phyloP scores from a whole-genome alignment of 2,329 filamentous ascomycete genomes.

The Epichloe bromicola region DNA sequence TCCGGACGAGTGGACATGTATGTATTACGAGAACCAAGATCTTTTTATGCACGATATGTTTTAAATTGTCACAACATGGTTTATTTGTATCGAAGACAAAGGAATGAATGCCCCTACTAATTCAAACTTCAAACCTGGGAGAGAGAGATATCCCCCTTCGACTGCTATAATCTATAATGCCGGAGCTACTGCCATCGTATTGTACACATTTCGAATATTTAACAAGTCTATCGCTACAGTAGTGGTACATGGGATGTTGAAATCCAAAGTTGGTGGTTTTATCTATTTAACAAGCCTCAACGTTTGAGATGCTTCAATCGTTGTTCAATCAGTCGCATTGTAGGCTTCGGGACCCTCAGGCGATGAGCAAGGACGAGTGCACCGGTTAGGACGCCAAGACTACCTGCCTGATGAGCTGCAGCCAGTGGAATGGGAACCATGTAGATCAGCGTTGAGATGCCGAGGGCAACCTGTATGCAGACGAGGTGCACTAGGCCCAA shows the following conservation, averaged over 20 bases:
- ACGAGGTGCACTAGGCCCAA: slow-evolving; percentile 74
- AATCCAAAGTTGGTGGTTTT: background rate
- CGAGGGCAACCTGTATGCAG: slow-evolving; percentile 67
- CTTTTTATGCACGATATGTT: slow-evolving; percentile 1
- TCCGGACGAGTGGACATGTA: background rate
- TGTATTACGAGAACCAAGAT: slow-evolving; percentile 1
- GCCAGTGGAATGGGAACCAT: slow-evolving; percentile 83
- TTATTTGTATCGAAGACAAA: background rate
- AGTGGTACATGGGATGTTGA: no score
- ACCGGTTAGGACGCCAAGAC: slow-evolving; percentile 71
- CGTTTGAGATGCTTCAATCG: slow-evolving; percentile 24
- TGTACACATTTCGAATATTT: background rate
- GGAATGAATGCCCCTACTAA: background rate
- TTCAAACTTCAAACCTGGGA: no score
- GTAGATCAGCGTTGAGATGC: slow-evolving; percentile 85
- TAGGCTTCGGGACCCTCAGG: slow-evolving; percentile 57
- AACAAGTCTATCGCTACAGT: background rate
- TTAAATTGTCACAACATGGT: background rate
- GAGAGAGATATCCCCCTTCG: no score
- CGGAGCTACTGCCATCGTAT: background rate
- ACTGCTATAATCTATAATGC: background rate
- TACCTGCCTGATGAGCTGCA: slow-evolving; percentile 85
- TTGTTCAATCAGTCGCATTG: slow-evolving; percentile 45
- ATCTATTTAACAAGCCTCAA: background rate
- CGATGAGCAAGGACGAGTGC: slow-evolving; percentile 68